A percentile compares a stretch with the other conserved stretches of the same genome.
These are phyloP conservation scores for Fragaria vesca DNA, from an alignment of 306 rosid species.

Conservation along the genomic window DNA sequence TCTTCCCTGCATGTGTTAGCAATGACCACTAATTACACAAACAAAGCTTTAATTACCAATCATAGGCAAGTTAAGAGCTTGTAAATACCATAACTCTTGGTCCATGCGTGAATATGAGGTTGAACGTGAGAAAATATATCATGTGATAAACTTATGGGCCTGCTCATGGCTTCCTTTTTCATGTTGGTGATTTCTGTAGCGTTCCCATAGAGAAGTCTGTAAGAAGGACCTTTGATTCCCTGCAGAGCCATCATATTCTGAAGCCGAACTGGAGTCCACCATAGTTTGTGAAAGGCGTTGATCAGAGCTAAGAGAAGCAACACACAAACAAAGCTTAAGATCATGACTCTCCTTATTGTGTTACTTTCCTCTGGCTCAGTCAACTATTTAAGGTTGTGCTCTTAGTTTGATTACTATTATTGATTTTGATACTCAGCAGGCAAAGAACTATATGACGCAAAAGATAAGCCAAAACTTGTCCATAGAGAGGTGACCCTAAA, in stretches of 20 bases:
- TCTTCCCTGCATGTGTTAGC: conserved; percentile 24
- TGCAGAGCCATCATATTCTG: conserved; percentile 6
- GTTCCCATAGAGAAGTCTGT: conserved; percentile 23
- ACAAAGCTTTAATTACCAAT: not conserved
- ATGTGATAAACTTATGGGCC: conserved; percentile 20
- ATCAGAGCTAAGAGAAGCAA: conserved; percentile 12
- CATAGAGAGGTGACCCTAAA: not conserved
- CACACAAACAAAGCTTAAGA: conserved; percentile 2
- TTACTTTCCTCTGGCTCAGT: not conserved
- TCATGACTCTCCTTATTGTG: not conserved
- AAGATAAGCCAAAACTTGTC: not conserved
- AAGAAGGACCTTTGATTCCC: conserved; percentile 32
- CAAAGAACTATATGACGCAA: not conserved
- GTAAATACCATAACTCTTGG: not conserved
- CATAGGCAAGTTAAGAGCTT: not conserved
- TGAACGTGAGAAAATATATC: conserved; percentile 22
- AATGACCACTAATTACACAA: not conserved
- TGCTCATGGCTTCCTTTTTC: conserved; percentile 24
- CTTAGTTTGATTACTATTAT: not conserved
- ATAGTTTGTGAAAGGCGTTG: conserved; percentile 10
- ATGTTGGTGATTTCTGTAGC: conserved; percentile 21
- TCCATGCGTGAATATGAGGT: conserved; percentile 23
- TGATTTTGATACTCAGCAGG: not conserved
- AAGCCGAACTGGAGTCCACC: conserved; percentile 27
- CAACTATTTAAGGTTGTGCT: not conserved